Evolutionary conservation across 306 rosid genomes (phyloP).

Genomic region (Carpinus fangiana): DNA sequence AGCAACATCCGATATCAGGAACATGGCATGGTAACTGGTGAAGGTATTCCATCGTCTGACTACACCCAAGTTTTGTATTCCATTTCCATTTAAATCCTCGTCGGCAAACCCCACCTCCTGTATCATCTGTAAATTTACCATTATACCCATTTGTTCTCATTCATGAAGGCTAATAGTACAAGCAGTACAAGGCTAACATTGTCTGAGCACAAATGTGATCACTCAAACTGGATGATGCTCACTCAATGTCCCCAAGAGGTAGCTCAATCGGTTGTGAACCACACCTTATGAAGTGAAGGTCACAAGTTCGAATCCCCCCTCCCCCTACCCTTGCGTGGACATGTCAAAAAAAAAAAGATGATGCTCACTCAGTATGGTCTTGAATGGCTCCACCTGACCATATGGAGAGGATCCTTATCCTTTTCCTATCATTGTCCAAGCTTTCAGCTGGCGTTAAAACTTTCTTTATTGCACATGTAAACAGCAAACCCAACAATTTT

Average conservation of each 20-base stretch:
- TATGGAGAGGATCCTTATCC: neutral
- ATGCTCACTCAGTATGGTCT: too few relatives aligned
- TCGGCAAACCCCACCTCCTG: neutral
- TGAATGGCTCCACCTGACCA: neutral
- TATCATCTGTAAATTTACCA: neutral
- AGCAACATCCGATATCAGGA: conserved; percentile 42
- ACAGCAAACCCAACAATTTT: neutral
- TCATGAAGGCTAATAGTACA: neutral
- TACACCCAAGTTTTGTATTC: neutral
- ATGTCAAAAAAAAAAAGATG: too few relatives aligned
- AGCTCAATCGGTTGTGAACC: too few relatives aligned
- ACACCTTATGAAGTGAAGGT: too few relatives aligned
- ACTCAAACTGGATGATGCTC: neutral
- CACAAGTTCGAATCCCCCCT: too few relatives aligned
- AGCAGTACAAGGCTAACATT: too few relatives aligned
- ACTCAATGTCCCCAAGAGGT: too few relatives aligned
- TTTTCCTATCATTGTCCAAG: neutral
- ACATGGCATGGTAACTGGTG: conserved; percentile 23
- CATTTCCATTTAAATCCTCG: neutral
- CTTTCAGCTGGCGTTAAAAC: neutral
- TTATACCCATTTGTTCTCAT: neutral
- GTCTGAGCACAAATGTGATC: neutral
- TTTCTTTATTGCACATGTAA: neutral
- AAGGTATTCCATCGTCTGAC: too few relatives aligned
- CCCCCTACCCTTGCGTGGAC: too few relatives aligned